phyloP scores from a whole-genome alignment of 1,139 yeast species.

The Geotrichum macrosporum region DNA sequence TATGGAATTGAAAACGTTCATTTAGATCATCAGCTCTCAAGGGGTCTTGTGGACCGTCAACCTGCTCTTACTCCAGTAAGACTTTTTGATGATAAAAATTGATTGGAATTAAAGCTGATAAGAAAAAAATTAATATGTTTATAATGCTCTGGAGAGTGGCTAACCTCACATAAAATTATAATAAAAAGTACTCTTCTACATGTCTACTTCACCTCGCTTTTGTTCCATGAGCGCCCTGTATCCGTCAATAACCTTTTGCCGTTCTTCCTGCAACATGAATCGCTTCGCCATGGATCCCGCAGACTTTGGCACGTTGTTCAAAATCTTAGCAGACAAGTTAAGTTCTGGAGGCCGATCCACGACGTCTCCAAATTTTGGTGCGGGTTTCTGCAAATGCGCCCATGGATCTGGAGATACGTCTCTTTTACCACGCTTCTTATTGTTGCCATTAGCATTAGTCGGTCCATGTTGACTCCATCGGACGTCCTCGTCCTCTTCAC shows the following conservation, averaged over 20 bases:
- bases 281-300: constrained; percentile 42
- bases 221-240: constrained; percentile 35
- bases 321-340: constrained; percentile 32
- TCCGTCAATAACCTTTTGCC: constrained; percentile 37
- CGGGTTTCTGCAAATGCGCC: constrained; percentile 34
- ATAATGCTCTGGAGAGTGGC: too few species aligned
- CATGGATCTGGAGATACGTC: constrained; percentile 42
- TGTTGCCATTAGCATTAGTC: constrained; percentile 17
- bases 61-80: constrained; percentile 13
- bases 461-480: constrained; percentile 23
- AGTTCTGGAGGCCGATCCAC: constrained; percentile 43
- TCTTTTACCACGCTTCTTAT: constrained; percentile 29
- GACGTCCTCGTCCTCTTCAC: constrained; percentile 28
- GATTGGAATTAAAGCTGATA: too few species aligned
- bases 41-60: constrained; percentile 12
- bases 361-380: constrained; percentile 42
- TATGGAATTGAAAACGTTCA: constrained; percentile 13
- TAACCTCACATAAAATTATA: constrained; percentile 6
- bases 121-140: too few species aligned
- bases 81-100: constrained; percentile 13
- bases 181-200: constrained; percentile 23
- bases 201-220: constrained; percentile 23
- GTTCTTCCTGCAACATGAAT: constrained; percentile 38
- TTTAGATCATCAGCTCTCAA: constrained; percentile 11
- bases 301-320: constrained; percentile 40